Evolutionary conservation across 345 rosid genomes (phyloP).

Genomic region (Salix udensis): DNA sequence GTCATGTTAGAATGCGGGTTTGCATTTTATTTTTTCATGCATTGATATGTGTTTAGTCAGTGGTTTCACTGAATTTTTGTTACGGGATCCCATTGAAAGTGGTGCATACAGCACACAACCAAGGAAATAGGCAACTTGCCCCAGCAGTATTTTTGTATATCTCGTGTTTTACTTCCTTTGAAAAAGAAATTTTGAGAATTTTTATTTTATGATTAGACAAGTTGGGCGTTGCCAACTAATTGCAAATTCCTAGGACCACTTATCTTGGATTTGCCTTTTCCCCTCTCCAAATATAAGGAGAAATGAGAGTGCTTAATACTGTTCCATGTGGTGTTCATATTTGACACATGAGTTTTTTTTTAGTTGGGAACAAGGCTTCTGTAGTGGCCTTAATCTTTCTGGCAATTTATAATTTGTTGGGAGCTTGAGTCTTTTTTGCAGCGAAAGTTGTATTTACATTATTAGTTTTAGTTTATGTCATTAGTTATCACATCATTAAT

Average conservation of each 20-base stretch:
- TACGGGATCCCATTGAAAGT: background rate
- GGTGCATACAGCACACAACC: background rate
- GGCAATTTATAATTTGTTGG: background rate
- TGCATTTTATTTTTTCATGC: background rate
- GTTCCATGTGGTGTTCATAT: background rate
- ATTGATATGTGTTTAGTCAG: background rate
- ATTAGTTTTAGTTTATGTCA: background rate
- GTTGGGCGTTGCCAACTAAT: background rate
- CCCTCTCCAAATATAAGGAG: background rate
- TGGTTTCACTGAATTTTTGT: background rate
- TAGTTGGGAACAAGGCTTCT: background rate
- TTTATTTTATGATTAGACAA: background rate
- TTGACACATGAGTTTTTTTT: background rate
- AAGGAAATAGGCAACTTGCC: background rate
- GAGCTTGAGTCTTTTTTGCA: background rate
- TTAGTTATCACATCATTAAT: background rate
- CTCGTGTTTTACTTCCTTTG: background rate
- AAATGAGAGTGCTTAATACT: background rate
- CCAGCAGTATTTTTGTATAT: background rate
- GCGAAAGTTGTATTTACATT: background rate
- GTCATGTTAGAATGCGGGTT: background rate
- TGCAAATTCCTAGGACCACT: background rate
- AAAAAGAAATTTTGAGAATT: background rate
- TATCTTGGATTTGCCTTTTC: background rate
- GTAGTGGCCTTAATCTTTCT: background rate